These are phyloP conservation scores for Pulicaria dysenterica DNA, from an alignment of 129 eudicot species.

Conservation along the genomic window DNA sequence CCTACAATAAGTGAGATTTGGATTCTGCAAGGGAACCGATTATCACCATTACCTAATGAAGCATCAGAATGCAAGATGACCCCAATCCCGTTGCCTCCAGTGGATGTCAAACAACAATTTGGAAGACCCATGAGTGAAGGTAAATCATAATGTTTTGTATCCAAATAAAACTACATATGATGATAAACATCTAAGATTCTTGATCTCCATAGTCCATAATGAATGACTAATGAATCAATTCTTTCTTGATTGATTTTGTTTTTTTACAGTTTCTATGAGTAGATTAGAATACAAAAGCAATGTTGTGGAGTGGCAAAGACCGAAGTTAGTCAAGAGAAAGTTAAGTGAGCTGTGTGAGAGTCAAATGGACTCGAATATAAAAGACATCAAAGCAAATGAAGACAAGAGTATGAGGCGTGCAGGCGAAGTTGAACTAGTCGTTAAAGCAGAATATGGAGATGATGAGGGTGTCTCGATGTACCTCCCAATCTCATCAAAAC, in stretches of 20 bases:
- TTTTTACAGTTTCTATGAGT: background rate
- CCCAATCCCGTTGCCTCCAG: background rate
- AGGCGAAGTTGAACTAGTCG: background rate
- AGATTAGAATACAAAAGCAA: constrained; percentile 3
- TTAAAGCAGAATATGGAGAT: background rate
- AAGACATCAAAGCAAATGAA: background rate
- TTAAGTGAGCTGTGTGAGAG: background rate
- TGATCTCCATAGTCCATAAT: too few relatives aligned
- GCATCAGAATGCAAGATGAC: background rate
- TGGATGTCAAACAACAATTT: background rate
- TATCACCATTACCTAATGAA: background rate
- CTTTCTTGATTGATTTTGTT: too few relatives aligned
- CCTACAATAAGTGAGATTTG: background rate
- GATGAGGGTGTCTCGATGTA: background rate
- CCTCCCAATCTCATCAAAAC: constrained; percentile 11
- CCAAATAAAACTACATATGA: too few relatives aligned
- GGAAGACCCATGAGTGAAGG: too few relatives aligned
- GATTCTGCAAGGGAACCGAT: background rate
- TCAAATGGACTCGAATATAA: background rate
- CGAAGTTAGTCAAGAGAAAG: background rate
- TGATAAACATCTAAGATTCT: too few relatives aligned
- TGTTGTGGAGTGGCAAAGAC: background rate
- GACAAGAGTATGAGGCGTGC: background rate
- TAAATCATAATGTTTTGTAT: too few relatives aligned
- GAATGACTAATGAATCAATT: too few relatives aligned